Evolutionary conservation across 176 grass and related monocot species (phyloP), one percentile per base, ranked within the genome.

Genomic region (Aegilops longissima): DNA sequence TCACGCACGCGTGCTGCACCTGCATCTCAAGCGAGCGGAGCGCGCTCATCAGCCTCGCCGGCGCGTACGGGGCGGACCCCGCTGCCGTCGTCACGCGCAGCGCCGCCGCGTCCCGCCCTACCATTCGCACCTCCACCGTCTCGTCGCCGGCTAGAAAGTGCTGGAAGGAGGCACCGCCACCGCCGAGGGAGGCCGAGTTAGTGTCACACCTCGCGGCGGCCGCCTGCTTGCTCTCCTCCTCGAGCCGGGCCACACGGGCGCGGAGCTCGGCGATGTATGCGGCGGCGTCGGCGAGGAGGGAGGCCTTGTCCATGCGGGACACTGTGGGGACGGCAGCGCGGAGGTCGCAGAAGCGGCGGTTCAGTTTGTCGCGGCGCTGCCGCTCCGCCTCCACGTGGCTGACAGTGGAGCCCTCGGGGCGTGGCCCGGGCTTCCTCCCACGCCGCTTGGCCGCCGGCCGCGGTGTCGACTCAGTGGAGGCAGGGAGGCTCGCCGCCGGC

Each of bases 231-330:
- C 88, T 36, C 73, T 94, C 92, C 9, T 85, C 62, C 89, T 92
- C 84, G 44, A 89, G 84, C 25, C 35, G 58, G 13, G 29, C 75
- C 18, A 94, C 69, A 25, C 75, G 84, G 71, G 24, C 70, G 24
- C 90, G 82, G 12, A 97, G 90, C 88, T 97, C 92, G n/a, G 85
- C 80, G 63, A 97, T 97, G 90, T 97, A 97, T 23, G 83, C 45
- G 6, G 87, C 90, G 20, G 94, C 92, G 81, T 97, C 94, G 10
- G 88, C 79, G 64, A 97, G 90, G 31, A 96, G 94, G 27, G 94
- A 94, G 2, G 94, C 92, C 90, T 97, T 97, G 88, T 97, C 94
- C 94, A 97, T 94, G 66, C 92, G 92, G 4, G 92, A 97, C 51
- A 97, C 92, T 21, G 91, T 90, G 11, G 94, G 94, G 0, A 97